Percentiles rank a stretch among this genome's conserved stretches.
These are phyloP conservation scores for Fagus crenata DNA, from an alignment of 306 rosid genomes.

Conservation along the genomic window DNA sequence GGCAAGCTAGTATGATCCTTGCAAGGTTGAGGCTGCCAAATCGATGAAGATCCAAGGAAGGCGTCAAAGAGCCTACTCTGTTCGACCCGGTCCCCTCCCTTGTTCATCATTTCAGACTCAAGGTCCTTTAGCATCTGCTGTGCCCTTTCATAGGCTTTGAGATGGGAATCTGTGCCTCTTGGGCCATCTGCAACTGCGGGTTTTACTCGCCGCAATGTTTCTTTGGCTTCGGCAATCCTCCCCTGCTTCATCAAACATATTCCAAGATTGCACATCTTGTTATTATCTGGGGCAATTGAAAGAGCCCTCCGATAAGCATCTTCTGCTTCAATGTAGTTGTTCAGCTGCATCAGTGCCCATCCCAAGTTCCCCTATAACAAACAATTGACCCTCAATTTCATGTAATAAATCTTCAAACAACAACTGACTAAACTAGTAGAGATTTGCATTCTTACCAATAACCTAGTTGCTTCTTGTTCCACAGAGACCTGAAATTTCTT, in stretches of 20 bases:
- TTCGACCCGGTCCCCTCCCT: slow-evolving; percentile 74
- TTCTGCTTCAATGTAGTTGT: slow-evolving; percentile 89
- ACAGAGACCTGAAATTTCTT: slow-evolving; percentile 97
- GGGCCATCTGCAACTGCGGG: slow-evolving; percentile 91
- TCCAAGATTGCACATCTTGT: slow-evolving; percentile 97
- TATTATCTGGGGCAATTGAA: slow-evolving; percentile 77
- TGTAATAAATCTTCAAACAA: background rate
- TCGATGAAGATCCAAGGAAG: slow-evolving; percentile 89
- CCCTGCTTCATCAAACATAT: slow-evolving; percentile 99
- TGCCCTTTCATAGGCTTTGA: slow-evolving; percentile 98
- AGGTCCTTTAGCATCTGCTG: slow-evolving; percentile 97
- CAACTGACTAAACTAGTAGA: background rate
- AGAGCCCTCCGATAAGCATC: slow-evolving; percentile 91
- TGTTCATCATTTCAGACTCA: slow-evolving; percentile 79
- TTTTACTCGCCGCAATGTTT: slow-evolving; percentile 67
- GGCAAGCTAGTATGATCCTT: slow-evolving; percentile 57
- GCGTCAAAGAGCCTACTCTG: slow-evolving; percentile 88
- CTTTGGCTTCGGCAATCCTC: slow-evolving; percentile 83
- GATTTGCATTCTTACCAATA: slow-evolving; percentile 54
- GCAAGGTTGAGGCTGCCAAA: slow-evolving; percentile 99
- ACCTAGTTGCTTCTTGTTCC: slow-evolving; percentile 97
- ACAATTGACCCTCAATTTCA: slow-evolving; percentile 8
- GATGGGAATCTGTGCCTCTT: slow-evolving; percentile 97
- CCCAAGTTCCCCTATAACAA: slow-evolving; percentile 80
- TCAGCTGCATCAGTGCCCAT: slow-evolving; percentile 98